These are phyloP conservation scores for Salix arbutifolia DNA, from an alignment of 345 rosid species.

Conservation along the genomic window DNA sequence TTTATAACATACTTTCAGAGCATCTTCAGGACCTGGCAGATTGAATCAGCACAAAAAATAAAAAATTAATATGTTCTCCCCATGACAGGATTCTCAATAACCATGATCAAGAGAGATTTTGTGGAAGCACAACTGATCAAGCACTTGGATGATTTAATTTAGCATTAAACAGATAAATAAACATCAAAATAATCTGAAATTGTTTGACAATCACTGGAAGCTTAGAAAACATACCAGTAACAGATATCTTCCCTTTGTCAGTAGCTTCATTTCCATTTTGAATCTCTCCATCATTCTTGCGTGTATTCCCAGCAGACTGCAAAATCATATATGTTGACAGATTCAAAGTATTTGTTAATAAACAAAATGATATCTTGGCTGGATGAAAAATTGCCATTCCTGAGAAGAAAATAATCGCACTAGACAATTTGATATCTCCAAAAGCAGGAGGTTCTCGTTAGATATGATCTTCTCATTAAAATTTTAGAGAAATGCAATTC, in stretches of 20 bases:
- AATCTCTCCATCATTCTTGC: slow-evolving; percentile 46
- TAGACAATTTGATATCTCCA: background rate
- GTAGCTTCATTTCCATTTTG: slow-evolving; percentile 33
- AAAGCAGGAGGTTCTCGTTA: background rate
- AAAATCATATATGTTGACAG: slow-evolving; percentile 16
- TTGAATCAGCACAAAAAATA: background rate
- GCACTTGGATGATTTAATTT: background rate
- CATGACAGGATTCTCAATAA: background rate
- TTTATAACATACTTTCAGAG: slow-evolving; percentile 77
- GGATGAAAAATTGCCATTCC: background rate
- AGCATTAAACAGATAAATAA: background rate
- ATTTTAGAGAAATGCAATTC: background rate
- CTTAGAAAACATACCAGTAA: slow-evolving; percentile 34
- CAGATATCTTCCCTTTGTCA: slow-evolving; percentile 38
- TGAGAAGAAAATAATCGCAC: background rate
- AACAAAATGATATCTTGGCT: background rate
- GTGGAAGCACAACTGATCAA: background rate
- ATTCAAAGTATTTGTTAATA: background rate
- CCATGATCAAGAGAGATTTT: no score
- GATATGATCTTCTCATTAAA: background rate
- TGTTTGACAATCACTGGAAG: background rate
- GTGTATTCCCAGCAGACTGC: slow-evolving; percentile 82
- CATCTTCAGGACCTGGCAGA: slow-evolving; percentile 59
- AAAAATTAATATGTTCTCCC: background rate
- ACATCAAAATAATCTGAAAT: background rate